Conservation (phyloP, 495 filamentous ascomycete genomes). For the Apiosordaria backusii region DNA sequence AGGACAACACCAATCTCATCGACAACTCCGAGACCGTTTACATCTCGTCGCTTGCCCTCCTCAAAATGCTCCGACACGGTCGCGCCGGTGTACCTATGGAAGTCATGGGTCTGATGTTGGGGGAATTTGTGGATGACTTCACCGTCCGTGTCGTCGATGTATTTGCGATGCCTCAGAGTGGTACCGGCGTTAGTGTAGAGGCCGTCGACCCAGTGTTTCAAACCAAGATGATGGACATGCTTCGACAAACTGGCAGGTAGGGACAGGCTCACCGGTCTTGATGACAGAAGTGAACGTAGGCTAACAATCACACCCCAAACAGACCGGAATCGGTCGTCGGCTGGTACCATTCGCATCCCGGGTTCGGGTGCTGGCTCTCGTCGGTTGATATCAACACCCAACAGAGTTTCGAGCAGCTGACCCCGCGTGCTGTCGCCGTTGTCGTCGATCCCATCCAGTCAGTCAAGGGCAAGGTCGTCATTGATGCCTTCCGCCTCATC, state of each 20-base stretch:
- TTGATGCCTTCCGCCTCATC: conserved; percentile 98
- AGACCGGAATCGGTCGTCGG: conserved; percentile 96
- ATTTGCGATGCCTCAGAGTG: conserved; percentile 99
- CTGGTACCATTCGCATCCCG: conserved; percentile 99
- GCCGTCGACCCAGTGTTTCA: conserved; percentile 98
- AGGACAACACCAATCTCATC: conserved; percentile 86
- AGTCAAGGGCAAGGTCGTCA: conserved; percentile 98
- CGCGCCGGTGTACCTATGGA: conserved; percentile 98
- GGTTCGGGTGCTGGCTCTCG: conserved; percentile 98
- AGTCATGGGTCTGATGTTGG: conserved; percentile 98
- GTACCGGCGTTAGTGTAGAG: conserved; percentile 96
- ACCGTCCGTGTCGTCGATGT: conserved; percentile 97
- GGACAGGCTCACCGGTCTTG: conserved; percentile 21
- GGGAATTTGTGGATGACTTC: conserved; percentile 98
- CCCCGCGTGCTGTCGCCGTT: conserved; percentile 90
- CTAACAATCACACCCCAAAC: background rate
- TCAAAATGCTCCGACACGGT: conserved; percentile 98
- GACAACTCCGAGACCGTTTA: conserved; percentile 99
- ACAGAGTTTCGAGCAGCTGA: conserved; percentile 97
- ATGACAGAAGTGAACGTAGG: background rate
- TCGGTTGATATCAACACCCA: conserved; percentile 99
- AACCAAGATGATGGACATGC: conserved; percentile 99
- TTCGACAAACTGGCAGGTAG: conserved; percentile 92
- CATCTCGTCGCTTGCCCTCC: conserved; percentile 92
- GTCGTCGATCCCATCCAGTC: conserved; percentile 98